These are phyloP conservation scores for Terfezia claveryi DNA, from an alignment of 495 filamentous ascomycete species.

Conservation along the genomic window DNA sequence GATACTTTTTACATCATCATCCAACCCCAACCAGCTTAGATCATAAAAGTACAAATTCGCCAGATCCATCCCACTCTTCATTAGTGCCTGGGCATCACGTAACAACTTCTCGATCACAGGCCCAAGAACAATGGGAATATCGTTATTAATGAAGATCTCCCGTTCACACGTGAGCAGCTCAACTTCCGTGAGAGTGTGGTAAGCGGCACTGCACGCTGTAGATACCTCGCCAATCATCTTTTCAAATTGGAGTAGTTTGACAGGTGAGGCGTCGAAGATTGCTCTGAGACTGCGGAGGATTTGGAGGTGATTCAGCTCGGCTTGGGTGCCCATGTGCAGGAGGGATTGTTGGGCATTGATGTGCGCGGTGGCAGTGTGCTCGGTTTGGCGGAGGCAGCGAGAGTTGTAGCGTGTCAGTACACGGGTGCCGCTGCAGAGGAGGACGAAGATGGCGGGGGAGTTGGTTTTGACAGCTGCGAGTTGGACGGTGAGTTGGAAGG, in stretches of 20 bases:
- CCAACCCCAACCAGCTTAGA: constrained; percentile 20
- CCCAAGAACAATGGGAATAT: constrained; percentile 16
- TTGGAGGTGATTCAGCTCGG: constrained; percentile 14
- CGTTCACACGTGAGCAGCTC: constrained; percentile 18
- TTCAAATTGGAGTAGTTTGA: constrained; percentile 20
- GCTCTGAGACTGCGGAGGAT: constrained; percentile 15
- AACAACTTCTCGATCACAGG: constrained; percentile 13
- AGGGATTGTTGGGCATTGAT: constrained; percentile 5
- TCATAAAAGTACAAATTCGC: constrained; percentile 21
- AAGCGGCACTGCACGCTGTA: constrained; percentile 15
- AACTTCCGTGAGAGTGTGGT: constrained; percentile 14
- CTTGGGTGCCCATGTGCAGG: constrained; percentile 2
- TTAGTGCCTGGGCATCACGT: constrained; percentile 7
- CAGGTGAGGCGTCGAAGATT: constrained; percentile 17
- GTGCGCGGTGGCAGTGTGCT: constrained; percentile 9
- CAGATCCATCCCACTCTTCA: constrained; percentile 19
- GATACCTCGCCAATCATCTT: constrained; percentile 20
- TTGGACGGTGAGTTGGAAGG: not conserved
- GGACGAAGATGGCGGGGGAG: constrained; percentile 19
- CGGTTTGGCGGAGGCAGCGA: constrained; percentile 13
- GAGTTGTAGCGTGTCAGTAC: constrained; percentile 19
- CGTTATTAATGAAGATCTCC: constrained; percentile 19
- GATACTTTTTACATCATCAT: constrained; percentile 15
- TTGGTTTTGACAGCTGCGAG: constrained; percentile 14
- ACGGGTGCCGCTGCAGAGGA: constrained; percentile 17